phyloP scores from a whole-genome alignment of 2,329 filamentous ascomycete species.

The Knoxdaviesia proteae region DNA sequence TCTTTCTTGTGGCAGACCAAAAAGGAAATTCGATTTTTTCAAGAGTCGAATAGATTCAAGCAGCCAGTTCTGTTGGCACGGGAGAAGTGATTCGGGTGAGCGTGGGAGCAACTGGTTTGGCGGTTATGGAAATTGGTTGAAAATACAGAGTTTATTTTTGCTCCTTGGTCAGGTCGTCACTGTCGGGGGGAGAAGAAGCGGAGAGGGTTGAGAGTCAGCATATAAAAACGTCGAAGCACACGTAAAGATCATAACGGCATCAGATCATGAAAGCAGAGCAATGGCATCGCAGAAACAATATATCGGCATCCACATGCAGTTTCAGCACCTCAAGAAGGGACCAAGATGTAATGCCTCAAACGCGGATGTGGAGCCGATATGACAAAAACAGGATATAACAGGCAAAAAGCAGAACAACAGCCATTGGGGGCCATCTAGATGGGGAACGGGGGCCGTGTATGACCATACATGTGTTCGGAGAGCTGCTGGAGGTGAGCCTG shows the following conservation, averaged over 20 bases:
- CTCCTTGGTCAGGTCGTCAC: conserved; percentile 56
- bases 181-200: conserved; percentile 13
- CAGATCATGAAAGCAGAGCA: no score
- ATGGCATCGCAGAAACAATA: no score
- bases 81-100: no score
- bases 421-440: background rate
- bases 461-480: conserved; percentile 62
- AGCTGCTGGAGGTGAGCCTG: conserved; percentile 68
- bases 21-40: background rate
- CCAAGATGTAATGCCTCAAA: background rate
- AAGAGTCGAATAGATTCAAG: background rate
- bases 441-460: background rate
- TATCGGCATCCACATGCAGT: no score
- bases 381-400: background rate
- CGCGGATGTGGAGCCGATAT: background rate
- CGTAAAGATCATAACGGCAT: no score
- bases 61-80: no score
- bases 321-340: no score
- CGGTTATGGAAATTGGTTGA: no score
- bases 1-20: background rate
- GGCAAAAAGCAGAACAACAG: background rate
- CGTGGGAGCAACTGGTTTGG: no score
- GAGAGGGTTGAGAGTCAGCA: no score
- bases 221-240: no score
- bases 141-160: conserved; percentile 26